A percentile compares a stretch with the other conserved stretches of the same genome.
phyloP scores from a whole-genome alignment of 305 asterid species.

The Rubia peregrina region DNA sequence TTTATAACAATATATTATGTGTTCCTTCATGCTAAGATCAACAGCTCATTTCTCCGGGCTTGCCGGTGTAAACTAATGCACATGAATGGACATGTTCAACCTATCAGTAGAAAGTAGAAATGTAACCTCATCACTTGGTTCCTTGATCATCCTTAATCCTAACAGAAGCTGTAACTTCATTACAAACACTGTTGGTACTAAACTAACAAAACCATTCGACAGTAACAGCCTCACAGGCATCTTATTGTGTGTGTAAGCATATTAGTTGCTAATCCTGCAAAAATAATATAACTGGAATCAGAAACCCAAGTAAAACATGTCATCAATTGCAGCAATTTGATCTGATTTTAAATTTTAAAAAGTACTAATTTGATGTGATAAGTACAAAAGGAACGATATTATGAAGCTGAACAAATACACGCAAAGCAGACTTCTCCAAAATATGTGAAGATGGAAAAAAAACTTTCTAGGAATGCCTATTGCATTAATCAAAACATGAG shows the following conservation, averaged over 20 bases:
- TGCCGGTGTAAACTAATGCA: not conserved
- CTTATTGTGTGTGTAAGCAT: not conserved
- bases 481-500: not conserved
- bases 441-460: not conserved
- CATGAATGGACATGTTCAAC: not conserved
- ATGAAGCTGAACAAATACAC: not conserved
- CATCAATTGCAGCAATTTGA: not conserved
- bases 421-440: not conserved
- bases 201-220: not conserved
- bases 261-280: not conserved
- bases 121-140: not conserved
- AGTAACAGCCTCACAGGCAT: not conserved
- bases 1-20: not conserved
- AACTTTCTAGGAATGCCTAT: not conserved
- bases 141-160: not conserved
- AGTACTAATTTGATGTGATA: not conserved
- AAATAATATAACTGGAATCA: not conserved
- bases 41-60: not conserved
- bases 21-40: not conserved
- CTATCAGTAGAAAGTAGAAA: not conserved
- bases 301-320: not conserved
- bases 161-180: not conserved
- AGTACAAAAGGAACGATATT: not conserved
- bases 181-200: not conserved
- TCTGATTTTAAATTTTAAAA: not conserved